Base-by-base conservation (phyloP, 768 basidiomycete species). In the Boletus reticuloceps region DNA sequence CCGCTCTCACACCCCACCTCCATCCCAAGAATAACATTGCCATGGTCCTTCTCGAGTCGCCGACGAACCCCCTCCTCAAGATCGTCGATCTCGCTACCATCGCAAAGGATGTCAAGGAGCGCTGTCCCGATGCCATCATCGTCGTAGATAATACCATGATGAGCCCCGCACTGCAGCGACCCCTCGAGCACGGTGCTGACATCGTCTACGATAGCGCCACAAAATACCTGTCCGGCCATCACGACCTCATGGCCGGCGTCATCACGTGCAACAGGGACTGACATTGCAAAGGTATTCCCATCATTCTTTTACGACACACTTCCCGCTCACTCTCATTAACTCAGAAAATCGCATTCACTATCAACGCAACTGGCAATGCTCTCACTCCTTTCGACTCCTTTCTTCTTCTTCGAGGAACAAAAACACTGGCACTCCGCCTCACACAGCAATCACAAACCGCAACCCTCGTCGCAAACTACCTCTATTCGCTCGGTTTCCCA, bases 61-160 rank as follows among this genome's bases (percentile, higher is more conserved):
- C 97, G 12, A 98, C 97, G 17, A 99, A 99, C 71, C 97, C 97
- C 38, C 79, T 98, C 25, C 84, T 98, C 61, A 98, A 98, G 74
- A 90, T 98, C 52, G 90, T 84, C 19, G 96, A 98, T 72, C 79
- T 99, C 48, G 88, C 87, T 7, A 77, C 77, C 27, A 96, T 99
- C 64, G 84, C 88, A 61, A 79, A 82, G 51, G 80, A 92, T 61
- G 91, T 96, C 61, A 94, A 95, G 67, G 84, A 88, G 64, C 81
- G 81, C 47, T 88, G 88, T 17, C 86, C 88, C 9, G 82, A 89
- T 64, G 94, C 93, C 2, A 63, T 94, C 61, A 75, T 95, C 50
- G 89, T 95, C 37, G 93, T 94, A 20, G 97, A 98, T 71, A 98
- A 99, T 69, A 98, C 97, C 56, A 98, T 98, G 97, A 98, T 98